Conservation (phyloP, 2,329 filamentous ascomycete species). For the Colletotrichum zoysiae region DNA sequence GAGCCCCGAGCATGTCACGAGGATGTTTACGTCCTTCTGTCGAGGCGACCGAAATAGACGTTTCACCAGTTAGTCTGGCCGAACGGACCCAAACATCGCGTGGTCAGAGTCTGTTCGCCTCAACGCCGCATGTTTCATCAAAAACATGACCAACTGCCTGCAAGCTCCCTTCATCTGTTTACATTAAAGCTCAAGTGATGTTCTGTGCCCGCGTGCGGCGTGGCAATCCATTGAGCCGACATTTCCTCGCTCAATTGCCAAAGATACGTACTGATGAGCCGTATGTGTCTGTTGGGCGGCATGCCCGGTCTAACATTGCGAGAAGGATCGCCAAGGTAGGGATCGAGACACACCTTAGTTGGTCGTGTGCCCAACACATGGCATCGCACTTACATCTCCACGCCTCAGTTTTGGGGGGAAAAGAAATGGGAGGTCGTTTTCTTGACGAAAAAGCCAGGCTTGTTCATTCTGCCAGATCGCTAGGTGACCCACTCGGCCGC, state of each 20-base stretch:
- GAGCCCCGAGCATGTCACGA: not conserved
- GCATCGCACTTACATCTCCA: conserved; percentile 35
- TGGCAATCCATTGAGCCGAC: conserved; percentile 2
- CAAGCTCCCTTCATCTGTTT: conserved; percentile 38
- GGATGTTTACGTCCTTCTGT: not conserved
- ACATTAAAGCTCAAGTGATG: conserved; percentile 22
- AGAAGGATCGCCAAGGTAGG: conserved; percentile 30
- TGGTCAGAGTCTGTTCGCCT: conserved; percentile 41
- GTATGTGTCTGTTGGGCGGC: conserved; percentile 29
- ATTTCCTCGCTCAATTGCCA: not conserved
- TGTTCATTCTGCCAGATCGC: conserved; percentile 40
- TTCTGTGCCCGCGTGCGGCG: conserved; percentile 23
- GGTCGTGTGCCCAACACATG: conserved; percentile 35
- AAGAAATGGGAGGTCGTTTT: conserved; percentile 38
- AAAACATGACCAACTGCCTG: conserved; percentile 37
- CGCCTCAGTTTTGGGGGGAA: conserved; percentile 24
- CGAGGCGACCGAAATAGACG: conserved; percentile 34
- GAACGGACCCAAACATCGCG: conserved; percentile 35
- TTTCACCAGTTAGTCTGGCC: conserved; percentile 12
- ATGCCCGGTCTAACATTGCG: conserved; percentile 23
- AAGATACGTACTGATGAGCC: conserved; percentile 8
- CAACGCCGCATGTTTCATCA: conserved; percentile 42
- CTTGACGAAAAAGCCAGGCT: conserved; percentile 37
- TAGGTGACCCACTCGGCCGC: conserved; percentile 36
- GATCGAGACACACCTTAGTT: conserved; percentile 17